Percentiles rank a stretch among this genome's conserved stretches.
Evolutionary conservation across 106 monocot genomes (phyloP).

Genomic region (Posidonia australis): DNA sequence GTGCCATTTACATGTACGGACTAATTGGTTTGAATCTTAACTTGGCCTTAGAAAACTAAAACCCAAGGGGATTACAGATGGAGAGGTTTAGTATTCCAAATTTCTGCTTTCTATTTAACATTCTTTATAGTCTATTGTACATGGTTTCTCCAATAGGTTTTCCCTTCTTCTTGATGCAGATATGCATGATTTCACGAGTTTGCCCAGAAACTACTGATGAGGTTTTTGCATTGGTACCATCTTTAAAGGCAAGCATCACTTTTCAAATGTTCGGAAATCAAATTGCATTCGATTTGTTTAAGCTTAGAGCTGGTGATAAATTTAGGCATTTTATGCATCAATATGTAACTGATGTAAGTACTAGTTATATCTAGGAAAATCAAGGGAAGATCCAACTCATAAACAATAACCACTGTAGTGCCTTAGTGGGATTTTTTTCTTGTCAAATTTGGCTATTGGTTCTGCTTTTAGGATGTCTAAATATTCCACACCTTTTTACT

Average conservation of each 20-base stretch:
- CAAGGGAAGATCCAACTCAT: too few relatives aligned
- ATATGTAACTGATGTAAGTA: too few relatives aligned
- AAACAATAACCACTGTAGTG: too few relatives aligned
- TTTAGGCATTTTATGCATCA: too few relatives aligned
- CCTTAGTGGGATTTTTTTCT: too few relatives aligned
- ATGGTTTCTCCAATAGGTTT: neutral
- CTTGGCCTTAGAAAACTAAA: slow-evolving; percentile 36
- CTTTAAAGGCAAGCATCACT: slow-evolving; percentile 38
- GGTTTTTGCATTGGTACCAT: slow-evolving; percentile 62
- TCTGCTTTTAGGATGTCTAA: too few relatives aligned
- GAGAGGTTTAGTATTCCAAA: slow-evolving; percentile 37
- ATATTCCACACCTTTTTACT: too few relatives aligned
- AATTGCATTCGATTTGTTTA: too few relatives aligned
- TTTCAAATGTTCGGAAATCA: neutral
- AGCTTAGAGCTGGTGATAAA: too few relatives aligned
- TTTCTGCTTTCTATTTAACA: neutral
- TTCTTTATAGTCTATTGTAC: neutral
- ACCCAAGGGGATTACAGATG: slow-evolving; percentile 37
- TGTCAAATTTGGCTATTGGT: too few relatives aligned
- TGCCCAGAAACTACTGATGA: slow-evolving; percentile 55
- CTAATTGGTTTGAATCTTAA: slow-evolving; percentile 3
- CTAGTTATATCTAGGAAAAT: too few relatives aligned
- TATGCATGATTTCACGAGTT: slow-evolving; percentile 67
- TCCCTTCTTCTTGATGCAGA: slow-evolving; percentile 20
- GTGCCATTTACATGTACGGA: neutral